Base-by-base conservation (phyloP, 805 yeast species). In the Pichia membranifaciens region DNA sequence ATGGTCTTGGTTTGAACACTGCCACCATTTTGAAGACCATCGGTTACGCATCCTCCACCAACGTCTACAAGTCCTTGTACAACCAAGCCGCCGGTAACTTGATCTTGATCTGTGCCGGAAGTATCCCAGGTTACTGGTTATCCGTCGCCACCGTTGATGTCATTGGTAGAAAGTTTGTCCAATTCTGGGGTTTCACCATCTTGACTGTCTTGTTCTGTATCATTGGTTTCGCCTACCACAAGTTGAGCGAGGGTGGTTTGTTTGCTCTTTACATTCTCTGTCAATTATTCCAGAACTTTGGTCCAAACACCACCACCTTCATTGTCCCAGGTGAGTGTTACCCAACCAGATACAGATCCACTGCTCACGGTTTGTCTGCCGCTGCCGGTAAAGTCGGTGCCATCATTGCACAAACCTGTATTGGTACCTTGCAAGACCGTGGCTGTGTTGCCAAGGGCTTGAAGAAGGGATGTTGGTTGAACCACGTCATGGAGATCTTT, bases 341-440 rank as follows among this genome's bases (percentile, higher is more conserved):
- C 84, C 96, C 96, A 66, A 88, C 96, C 48, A 82, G 96, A 76
- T 88, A 87, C 72, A 84, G 96, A 82, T 87, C 96, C 21, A 81
- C 95, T 56, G 96, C 96, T 45, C 96, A 88, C 61, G 96, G 96
- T 76, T 74, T 88, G 51, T 87, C 95, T 55, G 96, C 96, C 58
- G 96, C 93, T 44, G 65, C 79, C 33, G 96, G 96, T 75, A 88
- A 88, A 68, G 74, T 87, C 58, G 96, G 96, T 73, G 95, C 96
- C 51, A 87, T 88, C 58, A 79, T 88, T 74, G 95, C 96, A 21
- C 91, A 84, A 72, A 82, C 90, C 52, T 84, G 85, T 65, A 68
- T 85, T 57, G 93, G 96, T 76, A 86, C 95, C 55, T 76, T 88
- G 60, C 74, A 82, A 47, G 72, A 84, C 74, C 90, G 84, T 68